Base-by-base conservation (phyloP, 2,329 filamentous ascomycete genomes). In the Talaromyces sp. region DNA sequence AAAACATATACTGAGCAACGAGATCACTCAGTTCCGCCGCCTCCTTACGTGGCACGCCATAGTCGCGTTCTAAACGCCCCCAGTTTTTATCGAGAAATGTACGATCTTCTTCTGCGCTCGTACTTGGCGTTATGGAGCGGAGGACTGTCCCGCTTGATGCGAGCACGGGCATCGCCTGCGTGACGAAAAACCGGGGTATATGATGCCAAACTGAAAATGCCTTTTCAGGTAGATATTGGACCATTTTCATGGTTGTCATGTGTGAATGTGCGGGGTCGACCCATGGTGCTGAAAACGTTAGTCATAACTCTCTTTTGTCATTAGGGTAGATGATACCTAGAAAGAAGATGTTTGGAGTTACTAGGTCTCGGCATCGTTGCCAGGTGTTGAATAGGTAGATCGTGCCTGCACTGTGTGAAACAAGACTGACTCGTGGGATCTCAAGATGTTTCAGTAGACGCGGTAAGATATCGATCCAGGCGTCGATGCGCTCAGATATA, bases 391-490 rank as follows among this genome's bases (percentile, higher is more conserved):
- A 61, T 3, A 70, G 56, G 52, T 76, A 79, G 1, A 78, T 65
- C 0, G 75, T 75, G 2, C 77, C 77, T 0, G 72, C 70, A 19
- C 68, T 73, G 52, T 80, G 77, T 16, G 70, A 64, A 1, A 72
- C 62, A 0, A 79, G 55, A n/a, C 60, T 63, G 16, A 79, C 69
- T 11, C 47, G 52, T 3, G 39, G 9, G 17, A 65, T 70, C 0
- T 62, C 43, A 4, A 80, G 66, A 37, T 66, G 52, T 4, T 61
- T 33, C 5, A 80, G 63, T 0, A 80, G 60, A 4, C 54, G 57
- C 16, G 76, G 75, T 1, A 79, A 63, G 1, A 70, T 68, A 55
- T 79, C 75, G 20, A 77, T 62, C 70, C 73, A 80, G 17, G 67
- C 60, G 4, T 62, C 39, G 14, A 79, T 62, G 3, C 77, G 68